Evolutionary conservation across 495 filamentous ascomycete genomes (phyloP).

Genomic region (Penicillium parvum): DNA sequence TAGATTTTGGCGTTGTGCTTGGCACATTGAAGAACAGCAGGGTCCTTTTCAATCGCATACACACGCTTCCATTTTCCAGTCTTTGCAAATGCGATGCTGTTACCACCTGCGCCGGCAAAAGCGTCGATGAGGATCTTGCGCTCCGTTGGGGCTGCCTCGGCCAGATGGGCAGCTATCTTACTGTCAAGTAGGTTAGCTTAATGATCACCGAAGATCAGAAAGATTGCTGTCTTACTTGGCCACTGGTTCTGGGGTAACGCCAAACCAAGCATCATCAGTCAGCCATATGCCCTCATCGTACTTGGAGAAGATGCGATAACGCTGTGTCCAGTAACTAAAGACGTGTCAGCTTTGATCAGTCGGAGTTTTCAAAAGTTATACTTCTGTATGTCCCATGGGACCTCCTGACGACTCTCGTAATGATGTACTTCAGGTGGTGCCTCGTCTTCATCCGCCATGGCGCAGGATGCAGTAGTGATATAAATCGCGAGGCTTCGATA

Average conservation of each 20-base stretch:
- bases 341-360: constrained; percentile 12
- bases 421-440: constrained; percentile 53
- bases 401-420: constrained; percentile 56
- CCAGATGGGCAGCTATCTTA: constrained; percentile 73
- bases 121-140: constrained; percentile 68
- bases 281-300: constrained; percentile 85
- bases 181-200: constrained; percentile 34
- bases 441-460: constrained; percentile 34
- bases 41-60: constrained; percentile 82
- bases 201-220: background rate
- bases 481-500: constrained; percentile 19
- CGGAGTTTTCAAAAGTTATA: constrained; percentile 20
- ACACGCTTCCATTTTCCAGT: constrained; percentile 71
- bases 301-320: constrained; percentile 73
- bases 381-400: constrained; percentile 75
- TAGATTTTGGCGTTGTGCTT: constrained; percentile 90
- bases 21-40: constrained; percentile 73
- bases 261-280: constrained; percentile 92
- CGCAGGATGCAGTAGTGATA: constrained; percentile 6
- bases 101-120: constrained; percentile 89
- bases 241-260: constrained; percentile 87
- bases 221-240: constrained; percentile 56
- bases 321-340: constrained; percentile 79
- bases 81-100: constrained; percentile 88
- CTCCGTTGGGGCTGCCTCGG: constrained; percentile 46